Evolutionary conservation across 129 eudicot genomes (phyloP), one percentile per base, ranked within the genome.

Genomic region (Tagetes patula): DNA sequence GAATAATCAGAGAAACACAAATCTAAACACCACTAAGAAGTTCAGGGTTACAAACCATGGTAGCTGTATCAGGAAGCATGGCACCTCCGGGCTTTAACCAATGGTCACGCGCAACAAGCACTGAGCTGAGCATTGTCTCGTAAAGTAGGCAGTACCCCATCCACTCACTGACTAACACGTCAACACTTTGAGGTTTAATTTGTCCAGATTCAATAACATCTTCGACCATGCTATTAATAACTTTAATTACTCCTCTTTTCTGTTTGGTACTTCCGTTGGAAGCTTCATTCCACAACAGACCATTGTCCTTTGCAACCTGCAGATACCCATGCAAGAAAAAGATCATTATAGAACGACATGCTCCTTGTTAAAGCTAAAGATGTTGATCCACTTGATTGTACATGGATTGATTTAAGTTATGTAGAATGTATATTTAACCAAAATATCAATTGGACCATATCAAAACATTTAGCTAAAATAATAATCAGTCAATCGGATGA

Each of bases 1-100:
- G 48, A 64, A 20, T 64, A 40, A 39, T 14, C 49, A 59, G 5
- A 60, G 37, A 61, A 62, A 61, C 45, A 2, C 10, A 36, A 0
- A 37, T 36, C 8, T 0, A 4, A 37, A 62, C 43, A 62, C 10
- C 67, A 3, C 45, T n/a, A 38, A 30, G 62, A 72, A 14, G 34
- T n/a, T 38, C n/a, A 58, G 42, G 31, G 64, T 66, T 40, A 67
- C 89, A 46, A 67, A 94, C 99, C 97, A 94, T 90, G 31, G 99
- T 90, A 65, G 99, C 97, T 27, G 89, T 86, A 81, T 94, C 99
- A 0, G 99, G 99, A 55, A 94, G 89, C 73, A 94, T 80, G 30
- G 99, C 99, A 64, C 97, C 99, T 37, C 97, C 97, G 62, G 99
- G 96, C 80, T 94, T 94, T 60, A 94, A 74, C 97, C 93, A 94